Evolutionary conservation across 1,139 yeast species (phyloP).

Genomic region (Geotrichum restrictum): DNA sequence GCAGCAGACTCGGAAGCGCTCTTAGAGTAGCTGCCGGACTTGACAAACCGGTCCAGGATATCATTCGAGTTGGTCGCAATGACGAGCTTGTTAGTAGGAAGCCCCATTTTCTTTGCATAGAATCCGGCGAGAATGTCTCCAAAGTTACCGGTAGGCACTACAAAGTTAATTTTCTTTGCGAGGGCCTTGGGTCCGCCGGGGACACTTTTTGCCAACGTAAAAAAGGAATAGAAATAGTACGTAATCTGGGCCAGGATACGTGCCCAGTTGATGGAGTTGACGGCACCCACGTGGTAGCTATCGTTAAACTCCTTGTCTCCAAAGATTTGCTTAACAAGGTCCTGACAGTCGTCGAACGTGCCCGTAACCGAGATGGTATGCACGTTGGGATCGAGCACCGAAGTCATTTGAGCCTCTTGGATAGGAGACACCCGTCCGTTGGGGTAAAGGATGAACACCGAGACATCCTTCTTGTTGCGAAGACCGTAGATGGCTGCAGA

Average conservation of each 20-base stretch:
- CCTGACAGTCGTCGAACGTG: conserved; percentile 97
- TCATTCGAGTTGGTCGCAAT: conserved; percentile 96
- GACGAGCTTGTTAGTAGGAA: conserved; percentile 79
- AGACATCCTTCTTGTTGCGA: conserved; percentile 92
- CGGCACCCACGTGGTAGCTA: conserved; percentile 93
- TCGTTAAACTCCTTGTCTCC: conserved; percentile 84
- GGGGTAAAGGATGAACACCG: conserved; percentile 92
- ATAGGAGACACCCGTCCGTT: conserved; percentile 96
- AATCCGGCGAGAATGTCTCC: conserved; percentile 97
- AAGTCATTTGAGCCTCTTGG: conserved; percentile 98
- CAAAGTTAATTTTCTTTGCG: conserved; percentile 55
- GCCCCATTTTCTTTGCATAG: conserved; percentile 91
- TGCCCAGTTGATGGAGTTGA: conserved; percentile 98
- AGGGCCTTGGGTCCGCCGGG: conserved; percentile 36
- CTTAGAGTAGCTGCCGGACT: conserved; percentile 73
- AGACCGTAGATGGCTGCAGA: conserved; percentile 98
- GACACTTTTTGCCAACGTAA: conserved; percentile 51
- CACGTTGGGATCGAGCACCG: conserved; percentile 89
- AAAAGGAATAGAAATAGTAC: conserved; percentile 88
- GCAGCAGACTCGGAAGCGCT: conserved; percentile 41
- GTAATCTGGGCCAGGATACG: conserved; percentile 96
- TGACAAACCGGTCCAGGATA: conserved; percentile 86
- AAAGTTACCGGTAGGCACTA: conserved; percentile 96
- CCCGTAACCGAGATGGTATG: conserved; percentile 94
- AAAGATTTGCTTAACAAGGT: conserved; percentile 86